Percentiles rank a stretch among this genome's conserved stretches.
Evolutionary conservation across 2,329 filamentous ascomycete species (phyloP).

Genomic region (Phialocephala sp.): DNA sequence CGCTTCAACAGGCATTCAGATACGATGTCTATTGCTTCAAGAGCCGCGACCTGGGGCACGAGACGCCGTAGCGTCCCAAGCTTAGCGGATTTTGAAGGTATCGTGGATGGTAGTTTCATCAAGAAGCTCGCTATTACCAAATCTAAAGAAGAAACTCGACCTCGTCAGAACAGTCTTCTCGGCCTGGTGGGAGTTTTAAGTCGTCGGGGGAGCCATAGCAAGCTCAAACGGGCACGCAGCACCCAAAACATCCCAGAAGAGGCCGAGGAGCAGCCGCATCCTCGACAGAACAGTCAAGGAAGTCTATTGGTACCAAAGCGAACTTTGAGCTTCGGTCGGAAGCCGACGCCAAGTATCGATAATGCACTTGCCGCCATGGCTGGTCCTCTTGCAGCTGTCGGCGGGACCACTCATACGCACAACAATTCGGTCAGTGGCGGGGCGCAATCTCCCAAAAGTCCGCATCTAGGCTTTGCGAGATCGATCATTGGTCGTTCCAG

Average conservation of each 20-base stretch:
- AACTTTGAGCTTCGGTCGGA: slow-evolving; percentile 55
- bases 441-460: slow-evolving; percentile 55
- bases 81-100: slow-evolving; percentile 60
- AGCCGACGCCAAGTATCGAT: slow-evolving; percentile 62
- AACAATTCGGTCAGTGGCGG: slow-evolving; percentile 64
- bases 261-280: slow-evolving; percentile 39
- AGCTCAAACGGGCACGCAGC: slow-evolving; percentile 41
- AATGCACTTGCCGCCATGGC: slow-evolving; percentile 63
- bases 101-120: slow-evolving; percentile 64
- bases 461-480: slow-evolving; percentile 45
- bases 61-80: slow-evolving; percentile 68
- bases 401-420: slow-evolving; percentile 57
- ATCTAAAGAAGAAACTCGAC: slow-evolving; percentile 45
- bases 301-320: slow-evolving; percentile 57
- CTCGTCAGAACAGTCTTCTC: slow-evolving; percentile 56
- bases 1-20: slow-evolving; percentile 51
- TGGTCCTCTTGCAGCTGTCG: slow-evolving; percentile 58
- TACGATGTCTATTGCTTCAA: slow-evolving; percentile 61
- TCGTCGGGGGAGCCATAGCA: slow-evolving; percentile 41
- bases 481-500: slow-evolving; percentile 56
- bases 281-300: slow-evolving; percentile 42
- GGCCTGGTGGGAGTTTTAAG: slow-evolving; percentile 38
- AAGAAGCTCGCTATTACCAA: slow-evolving; percentile 65
- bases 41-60: slow-evolving; percentile 74
- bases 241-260: slow-evolving; percentile 37